Conservation (phyloP, 768 basidiomycete species). For the Cytidiella melzeri region DNA sequence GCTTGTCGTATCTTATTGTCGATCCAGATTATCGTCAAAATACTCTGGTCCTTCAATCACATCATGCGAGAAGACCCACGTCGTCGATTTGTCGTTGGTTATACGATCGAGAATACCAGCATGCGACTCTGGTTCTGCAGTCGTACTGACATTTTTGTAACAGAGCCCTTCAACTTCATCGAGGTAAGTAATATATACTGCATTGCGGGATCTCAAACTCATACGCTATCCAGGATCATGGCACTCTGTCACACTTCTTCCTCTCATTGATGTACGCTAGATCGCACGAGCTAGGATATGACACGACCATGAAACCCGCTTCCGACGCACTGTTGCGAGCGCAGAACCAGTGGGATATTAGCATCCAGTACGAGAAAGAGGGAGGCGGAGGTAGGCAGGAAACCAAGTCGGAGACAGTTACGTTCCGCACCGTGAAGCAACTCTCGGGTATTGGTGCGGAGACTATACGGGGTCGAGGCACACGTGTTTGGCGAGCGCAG, state of each 20-base stretch:
- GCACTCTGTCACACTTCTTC: too few species aligned
- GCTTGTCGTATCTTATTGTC: too few species aligned
- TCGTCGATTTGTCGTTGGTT: conserved; percentile 21
- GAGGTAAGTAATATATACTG: conserved; percentile 4
- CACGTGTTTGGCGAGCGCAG: conserved; percentile 5
- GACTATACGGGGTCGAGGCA: conserved; percentile 3
- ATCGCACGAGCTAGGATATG: conserved; percentile 1
- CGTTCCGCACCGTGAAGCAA: conserved; percentile 2
- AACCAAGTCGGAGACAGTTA: conserved; percentile 2
- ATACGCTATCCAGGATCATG: too few species aligned
- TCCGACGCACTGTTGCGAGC: too few species aligned
- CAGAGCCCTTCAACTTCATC: conserved; percentile 13
- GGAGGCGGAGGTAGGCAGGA: background rate
- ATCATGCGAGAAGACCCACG: conserved; percentile 23
- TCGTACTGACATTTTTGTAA: conserved; percentile 18
- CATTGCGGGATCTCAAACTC: too few species aligned
- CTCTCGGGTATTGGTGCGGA: conserved; percentile 1
- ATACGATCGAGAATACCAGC: conserved; percentile 21
- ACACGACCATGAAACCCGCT: conserved; percentile 1
- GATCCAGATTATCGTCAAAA: conserved; percentile 14
- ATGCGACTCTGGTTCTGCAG: conserved; percentile 26
- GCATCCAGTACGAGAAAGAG: background rate
- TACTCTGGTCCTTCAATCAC: conserved; percentile 22
- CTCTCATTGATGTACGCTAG: background rate
- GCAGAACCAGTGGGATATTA: background rate